Evolutionary conservation across 2,329 filamentous ascomycete genomes (phyloP), one percentile per base, ranked within the genome.

Genomic region (Thermothelomyces thermophilus): DNA sequence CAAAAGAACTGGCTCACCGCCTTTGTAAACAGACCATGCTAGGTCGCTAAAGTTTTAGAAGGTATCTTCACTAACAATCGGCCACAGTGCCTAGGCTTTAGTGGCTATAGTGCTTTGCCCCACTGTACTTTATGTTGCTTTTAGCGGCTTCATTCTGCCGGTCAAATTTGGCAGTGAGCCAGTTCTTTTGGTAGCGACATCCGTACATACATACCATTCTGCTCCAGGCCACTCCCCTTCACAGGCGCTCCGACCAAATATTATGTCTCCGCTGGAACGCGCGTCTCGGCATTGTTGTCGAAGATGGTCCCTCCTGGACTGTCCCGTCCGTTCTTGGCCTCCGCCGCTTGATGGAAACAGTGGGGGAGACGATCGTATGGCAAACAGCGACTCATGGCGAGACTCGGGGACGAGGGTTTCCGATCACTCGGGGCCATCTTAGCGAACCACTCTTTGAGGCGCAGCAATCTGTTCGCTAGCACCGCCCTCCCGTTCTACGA

Each of bases 401-500:
- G n/a, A n/a, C n/a, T n/a, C n/a, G n/a, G n/a, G n/a, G n/a, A 39
- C 52, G 52, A 31, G 50, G 47, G 36, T 48, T 26, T 42, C 47
- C 50, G 22, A 36, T 41, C 28, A 36, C 41, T 46, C 22, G 37
- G 47, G 34, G 33, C 45, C 24, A 40, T 35, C 40, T 26, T 34
- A 48, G 46, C 48, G 45, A 51, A 53, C 51, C 51, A 43, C 45
- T n/a, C n/a, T 41, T 20, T 33, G 54, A 48, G 51, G 54, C 54
- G 50, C 53, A 56, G 53, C 51, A 39, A 30, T 46, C 43, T 51
- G n/a, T n/a, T n/a, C n/a, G n/a, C n/a, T n/a, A n/a, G n/a, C n/a
- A n/a, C 28, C 41, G 31, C 37, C 33, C 33, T 35, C 13, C 14
- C 33, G 33, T n/a, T 35, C 7, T 11, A n/a, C 33, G 33, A n/a